Evolutionary conservation across 2,329 filamentous ascomycete species (phyloP).

Genomic region (Cadophora sp.): DNA sequence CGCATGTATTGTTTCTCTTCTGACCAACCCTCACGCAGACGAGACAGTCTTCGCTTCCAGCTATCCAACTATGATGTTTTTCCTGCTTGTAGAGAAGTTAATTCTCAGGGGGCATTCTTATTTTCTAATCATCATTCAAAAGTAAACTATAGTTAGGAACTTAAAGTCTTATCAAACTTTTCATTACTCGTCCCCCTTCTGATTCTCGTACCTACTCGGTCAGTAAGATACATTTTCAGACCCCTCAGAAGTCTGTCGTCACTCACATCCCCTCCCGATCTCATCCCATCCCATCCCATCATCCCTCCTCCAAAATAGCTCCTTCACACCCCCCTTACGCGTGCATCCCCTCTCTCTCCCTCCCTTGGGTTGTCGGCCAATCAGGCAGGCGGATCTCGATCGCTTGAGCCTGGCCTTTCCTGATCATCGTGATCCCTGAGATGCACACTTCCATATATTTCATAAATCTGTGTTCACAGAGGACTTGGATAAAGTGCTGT

Average conservation of each 20-base stretch:
- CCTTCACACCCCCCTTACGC: constrained; percentile 8
- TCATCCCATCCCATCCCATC: background rate
- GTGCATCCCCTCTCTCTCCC: constrained; percentile 8
- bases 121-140: too few species aligned
- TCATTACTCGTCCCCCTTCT: background rate
- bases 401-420: constrained; percentile 1
- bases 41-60: too few species aligned
- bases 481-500: background rate
- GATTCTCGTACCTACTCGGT: background rate
- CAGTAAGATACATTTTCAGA: background rate
- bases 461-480: background rate
- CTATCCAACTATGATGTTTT: too few species aligned
- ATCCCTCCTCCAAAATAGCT: background rate
- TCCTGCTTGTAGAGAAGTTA: too few species aligned
- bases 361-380: background rate
- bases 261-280: background rate
- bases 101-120: too few species aligned
- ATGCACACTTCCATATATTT: constrained; percentile 2
- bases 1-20: background rate
- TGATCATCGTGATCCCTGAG: constrained; percentile 3
- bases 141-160: background rate
- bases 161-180: background rate
- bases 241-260: constrained; percentile 7
- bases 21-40: background rate
- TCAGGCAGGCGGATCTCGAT: background rate